Conservation (phyloP, 2,329 filamentous ascomycete species). For the Gremmenia infestans region DNA sequence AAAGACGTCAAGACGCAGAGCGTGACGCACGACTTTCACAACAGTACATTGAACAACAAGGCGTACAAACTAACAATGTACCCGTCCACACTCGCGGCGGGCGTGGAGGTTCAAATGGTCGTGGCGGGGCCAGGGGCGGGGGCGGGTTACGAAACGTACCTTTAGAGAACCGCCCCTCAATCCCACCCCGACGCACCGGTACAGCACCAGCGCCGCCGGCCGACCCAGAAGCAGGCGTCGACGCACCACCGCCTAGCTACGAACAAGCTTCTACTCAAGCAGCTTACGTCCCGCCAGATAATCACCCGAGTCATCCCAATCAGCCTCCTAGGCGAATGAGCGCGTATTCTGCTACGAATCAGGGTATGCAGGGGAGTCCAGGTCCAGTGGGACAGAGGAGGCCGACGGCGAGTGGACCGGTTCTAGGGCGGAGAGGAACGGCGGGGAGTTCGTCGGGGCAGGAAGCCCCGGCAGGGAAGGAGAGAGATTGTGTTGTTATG, state of each 20-base stretch:
- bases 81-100: conserved; percentile 25
- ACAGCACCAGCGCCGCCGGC: conserved; percentile 2
- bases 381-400: neutral
- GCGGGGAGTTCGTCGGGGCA: conserved; percentile 23
- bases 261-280: conserved; percentile 56
- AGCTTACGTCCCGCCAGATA: conserved; percentile 47
- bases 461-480: conserved; percentile 10
- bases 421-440: conserved; percentile 6
- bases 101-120: conserved; percentile 13
- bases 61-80: conserved; percentile 35
- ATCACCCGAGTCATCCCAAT: conserved; percentile 38
- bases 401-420: conserved; percentile 7
- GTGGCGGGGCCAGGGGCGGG: conserved; percentile 4
- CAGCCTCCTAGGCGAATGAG: conserved; percentile 18
- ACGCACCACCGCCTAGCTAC: conserved; percentile 59
- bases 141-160: neutral
- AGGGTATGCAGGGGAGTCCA: neutral
- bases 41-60: conserved; percentile 64
- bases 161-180: conserved; percentile 37
- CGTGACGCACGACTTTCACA: conserved; percentile 47
- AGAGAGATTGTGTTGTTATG: conserved; percentile 28
- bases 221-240: conserved; percentile 38
- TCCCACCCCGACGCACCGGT: conserved; percentile 37
- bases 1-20: conserved; percentile 59
- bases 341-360: conserved; percentile 13